Evolutionary conservation across 371 early-diverging fungal genomes (phyloP).

Genomic region (Mortierella polycephala): DNA sequence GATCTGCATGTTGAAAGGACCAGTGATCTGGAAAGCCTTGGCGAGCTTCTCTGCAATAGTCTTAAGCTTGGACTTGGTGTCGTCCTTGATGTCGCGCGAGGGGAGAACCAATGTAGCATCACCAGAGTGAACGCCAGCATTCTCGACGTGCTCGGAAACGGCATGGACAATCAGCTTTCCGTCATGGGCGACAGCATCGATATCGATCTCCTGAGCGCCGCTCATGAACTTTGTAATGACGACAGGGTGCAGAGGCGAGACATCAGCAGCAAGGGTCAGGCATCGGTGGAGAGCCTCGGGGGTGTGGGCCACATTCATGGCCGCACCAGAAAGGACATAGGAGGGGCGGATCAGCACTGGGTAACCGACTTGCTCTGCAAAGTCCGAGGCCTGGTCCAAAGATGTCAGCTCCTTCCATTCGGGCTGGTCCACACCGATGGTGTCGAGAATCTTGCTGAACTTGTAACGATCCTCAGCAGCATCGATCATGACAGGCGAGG

Average conservation of each 20-base stretch:
- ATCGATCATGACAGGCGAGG: slow-evolving; percentile 91
- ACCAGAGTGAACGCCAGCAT: slow-evolving; percentile 97
- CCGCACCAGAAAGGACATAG: slow-evolving; percentile 95
- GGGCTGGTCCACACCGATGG: slow-evolving; percentile 94
- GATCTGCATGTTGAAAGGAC: slow-evolving; percentile 96
- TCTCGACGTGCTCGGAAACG: slow-evolving; percentile 94
- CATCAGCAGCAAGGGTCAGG: slow-evolving; percentile 84
- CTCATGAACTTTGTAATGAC: slow-evolving; percentile 94
- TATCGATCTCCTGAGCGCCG: slow-evolving; percentile 94
- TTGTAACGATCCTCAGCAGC: slow-evolving; percentile 93
- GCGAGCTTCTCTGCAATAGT: slow-evolving; percentile 87
- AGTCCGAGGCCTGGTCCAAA: slow-evolving; percentile 79
- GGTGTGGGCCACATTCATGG: slow-evolving; percentile 93
- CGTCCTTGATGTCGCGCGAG: slow-evolving; percentile 74
- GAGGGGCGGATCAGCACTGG: slow-evolving; percentile 95
- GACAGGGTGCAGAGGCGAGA: slow-evolving; percentile 92
- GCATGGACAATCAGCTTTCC: slow-evolving; percentile 87
- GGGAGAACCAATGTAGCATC: slow-evolving; percentile 95
- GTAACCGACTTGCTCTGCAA: slow-evolving; percentile 88
- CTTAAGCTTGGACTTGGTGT: slow-evolving; percentile 76
- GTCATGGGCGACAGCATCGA: slow-evolving; percentile 90
- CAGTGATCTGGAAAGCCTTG: slow-evolving; percentile 89
- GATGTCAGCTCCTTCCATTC: slow-evolving; percentile 92
- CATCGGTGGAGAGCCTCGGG: slow-evolving; percentile 74
- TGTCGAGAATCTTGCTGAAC: slow-evolving; percentile 89